Evolutionary conservation across 1,139 yeast species (phyloP).

Genomic region (Debaryomyces coudertii): DNA sequence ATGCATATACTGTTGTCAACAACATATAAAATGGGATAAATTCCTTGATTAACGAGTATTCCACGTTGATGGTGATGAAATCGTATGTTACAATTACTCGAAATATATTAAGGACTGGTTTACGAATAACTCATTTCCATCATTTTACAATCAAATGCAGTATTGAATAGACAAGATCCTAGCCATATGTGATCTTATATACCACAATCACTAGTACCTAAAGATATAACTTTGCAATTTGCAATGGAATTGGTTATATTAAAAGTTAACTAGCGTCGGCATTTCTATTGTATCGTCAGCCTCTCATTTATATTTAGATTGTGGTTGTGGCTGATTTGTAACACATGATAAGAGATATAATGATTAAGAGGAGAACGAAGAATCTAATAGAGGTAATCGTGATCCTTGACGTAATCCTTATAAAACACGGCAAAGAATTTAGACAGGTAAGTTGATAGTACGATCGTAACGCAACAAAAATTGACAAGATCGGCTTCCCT

Average conservation of each 20-base stretch:
- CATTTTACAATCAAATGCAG: conserved; percentile 37
- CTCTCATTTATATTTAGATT: conserved; percentile 46
- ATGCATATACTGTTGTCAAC: conserved; percentile 38
- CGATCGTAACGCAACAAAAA: conserved; percentile 39
- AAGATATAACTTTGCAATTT: conserved; percentile 41
- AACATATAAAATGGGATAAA: conserved; percentile 43
- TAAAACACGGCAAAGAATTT: conserved; percentile 53
- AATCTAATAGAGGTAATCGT: conserved; percentile 36
- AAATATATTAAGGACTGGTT: conserved; percentile 33
- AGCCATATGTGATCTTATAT: conserved; percentile 54
- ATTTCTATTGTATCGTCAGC: conserved; percentile 46
- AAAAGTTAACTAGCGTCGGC: conserved; percentile 38
- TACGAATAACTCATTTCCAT: conserved; percentile 27
- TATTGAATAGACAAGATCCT: conserved; percentile 42
- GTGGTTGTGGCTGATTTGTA: conserved; percentile 50
- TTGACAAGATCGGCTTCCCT: conserved; percentile 56
- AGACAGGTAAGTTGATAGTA: conserved; percentile 45
- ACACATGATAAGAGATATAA: conserved; percentile 42
- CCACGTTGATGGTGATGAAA: conserved; percentile 54
- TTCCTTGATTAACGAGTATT: conserved; percentile 41
- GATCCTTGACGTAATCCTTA: conserved; percentile 58
- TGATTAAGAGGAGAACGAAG: conserved; percentile 27
- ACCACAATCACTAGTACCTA: conserved; percentile 41
- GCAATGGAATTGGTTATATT: conserved; percentile 28
- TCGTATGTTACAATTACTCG: conserved; percentile 44